Evolutionary conservation across 306 rosid genomes (phyloP), one percentile per base, ranked within the genome.

Genomic region (Cucurbita moschata): DNA sequence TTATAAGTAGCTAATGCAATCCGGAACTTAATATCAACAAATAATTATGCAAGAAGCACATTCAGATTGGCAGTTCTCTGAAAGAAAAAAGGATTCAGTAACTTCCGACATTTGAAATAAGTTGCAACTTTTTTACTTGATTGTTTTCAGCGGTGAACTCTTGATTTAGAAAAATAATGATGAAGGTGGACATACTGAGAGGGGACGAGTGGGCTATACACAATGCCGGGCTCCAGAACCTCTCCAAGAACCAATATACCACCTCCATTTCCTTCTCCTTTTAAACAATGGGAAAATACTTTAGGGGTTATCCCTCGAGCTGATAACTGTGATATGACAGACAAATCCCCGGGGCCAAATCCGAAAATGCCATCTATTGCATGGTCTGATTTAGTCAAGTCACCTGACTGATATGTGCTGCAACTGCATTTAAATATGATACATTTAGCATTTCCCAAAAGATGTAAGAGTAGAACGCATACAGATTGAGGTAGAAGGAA

Each of bases 241-340:
- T 94, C 96, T 72, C 98, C 98, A 82, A 94, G 97, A 89, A 94
- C 97, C 77, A 90, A 83, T 73, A 94, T 86, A 59, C 98, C 98
- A 53, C 98, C 98, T 72, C 98, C 98, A 81, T 80, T 81, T 52
- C 86, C 92, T 51, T 86, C 97, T 80, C 97, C 98, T 82, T 86
- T 94, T 73, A 94, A 79, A 77, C 97, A 94, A 81, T 94, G 97
- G 38, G 98, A 94, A 87, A 94, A 94, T 71, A 85, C 92, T 78
- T 83, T 86, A 43, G 98, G 98, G 78, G 92, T 87, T 81, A 94
- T 42, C 49, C 89, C 89, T 64, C 83, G 96, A 75, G 88, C 83
- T 61, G 98, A 87, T 84, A 94, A 79, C 57, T 94, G 98, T 16
- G 98, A 94, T 60, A 89, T 83, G 73, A 90, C 89, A 50, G 98